Evolutionary conservation across 1,284 basidiomycete species (phyloP), one percentile per base, ranked within the genome.

Genomic region (Schizophyllum commune): DNA sequence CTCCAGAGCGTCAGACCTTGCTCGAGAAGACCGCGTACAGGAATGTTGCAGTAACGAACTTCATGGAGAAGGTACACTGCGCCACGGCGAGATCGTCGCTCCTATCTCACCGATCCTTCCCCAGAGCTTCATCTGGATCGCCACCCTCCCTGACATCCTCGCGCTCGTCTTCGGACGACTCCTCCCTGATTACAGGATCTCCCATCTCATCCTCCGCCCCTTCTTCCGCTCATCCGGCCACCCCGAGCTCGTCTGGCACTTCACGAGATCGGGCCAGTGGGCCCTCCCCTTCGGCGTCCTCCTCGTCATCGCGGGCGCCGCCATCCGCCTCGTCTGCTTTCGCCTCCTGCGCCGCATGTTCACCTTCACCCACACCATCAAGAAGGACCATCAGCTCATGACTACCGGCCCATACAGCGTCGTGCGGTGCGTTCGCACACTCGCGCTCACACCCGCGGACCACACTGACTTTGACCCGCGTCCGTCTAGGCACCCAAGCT

Each of bases 331-430:
- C 6, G n/a, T 52, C 1, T 69, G 68, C 62, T 72, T 69, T 55
- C 60, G 60, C 27, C 55, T 56, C 1, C 61, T 72, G 13, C 67
- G 64, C 20, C 56, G 51, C 1, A 57, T 62, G n/a, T 72, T 72
- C 64, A 71, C 70, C 0, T 72, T 70, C 56, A 64, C 68, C 32
- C 58, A 69, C 52, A 62, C 61, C 47, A 67, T 73, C 55, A 62
- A 64, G 17, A 60, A 62, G 22, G 59, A 67, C 61, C 70, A 71
- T 59, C 60, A 55, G 9, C 65, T 73, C 13, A 51, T 72, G 55
- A 71, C 63, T 1, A 57, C 64, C 1, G 71, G 71, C 6, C 67
- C 69, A 3, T 71, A 72, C 58, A 53, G 61, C 8, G 9, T 63
- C 58, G 69, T 70, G 1, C 66, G 71, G 39, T 47, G 39, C 39